phyloP scores from a whole-genome alignment of 805 yeast species.

The Zygosaccharomyces pseudorouxii region DNA sequence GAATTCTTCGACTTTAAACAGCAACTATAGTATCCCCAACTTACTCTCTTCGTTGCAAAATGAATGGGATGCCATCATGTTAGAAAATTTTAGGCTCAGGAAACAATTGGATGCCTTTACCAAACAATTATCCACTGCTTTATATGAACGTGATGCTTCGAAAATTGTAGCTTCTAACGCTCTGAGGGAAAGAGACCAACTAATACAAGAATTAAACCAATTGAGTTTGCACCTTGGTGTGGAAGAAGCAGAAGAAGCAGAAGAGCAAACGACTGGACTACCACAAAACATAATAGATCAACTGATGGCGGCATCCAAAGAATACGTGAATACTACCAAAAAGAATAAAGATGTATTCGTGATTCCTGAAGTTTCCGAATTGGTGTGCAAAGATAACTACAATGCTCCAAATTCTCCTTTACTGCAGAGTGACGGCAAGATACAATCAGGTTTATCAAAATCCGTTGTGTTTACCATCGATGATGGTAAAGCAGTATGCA shows the following conservation, averaged over 20 bases:
- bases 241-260: constrained; percentile 12
- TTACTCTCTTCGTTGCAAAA: constrained; percentile 70
- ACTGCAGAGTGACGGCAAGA: constrained; percentile 1
- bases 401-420: constrained; percentile 2
- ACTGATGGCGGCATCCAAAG: constrained; percentile 6
- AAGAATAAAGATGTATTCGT: constrained; percentile 2
- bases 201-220: constrained; percentile 57
- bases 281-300: constrained; percentile 3
- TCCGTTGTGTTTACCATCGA: constrained; percentile 4
- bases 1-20: constrained; percentile 45
- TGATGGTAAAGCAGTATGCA: background rate
- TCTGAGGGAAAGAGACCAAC: constrained; percentile 70
- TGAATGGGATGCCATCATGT: constrained; percentile 84
- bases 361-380: background rate
- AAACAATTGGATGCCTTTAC: constrained; percentile 63
- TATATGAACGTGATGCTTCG: constrained; percentile 88
- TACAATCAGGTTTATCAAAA: background rate
- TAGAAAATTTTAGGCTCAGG: constrained; percentile 73
- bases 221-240: constrained; percentile 42
- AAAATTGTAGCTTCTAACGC: constrained; percentile 75
- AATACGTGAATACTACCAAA: constrained; percentile 8
- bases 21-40: constrained; percentile 55
- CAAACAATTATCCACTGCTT: constrained; percentile 68
- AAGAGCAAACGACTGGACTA: constrained; percentile 1
- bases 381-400: constrained; percentile 3